Conservation (phyloP, 1,139 yeast species). For the Yamadazyma sp. region DNA sequence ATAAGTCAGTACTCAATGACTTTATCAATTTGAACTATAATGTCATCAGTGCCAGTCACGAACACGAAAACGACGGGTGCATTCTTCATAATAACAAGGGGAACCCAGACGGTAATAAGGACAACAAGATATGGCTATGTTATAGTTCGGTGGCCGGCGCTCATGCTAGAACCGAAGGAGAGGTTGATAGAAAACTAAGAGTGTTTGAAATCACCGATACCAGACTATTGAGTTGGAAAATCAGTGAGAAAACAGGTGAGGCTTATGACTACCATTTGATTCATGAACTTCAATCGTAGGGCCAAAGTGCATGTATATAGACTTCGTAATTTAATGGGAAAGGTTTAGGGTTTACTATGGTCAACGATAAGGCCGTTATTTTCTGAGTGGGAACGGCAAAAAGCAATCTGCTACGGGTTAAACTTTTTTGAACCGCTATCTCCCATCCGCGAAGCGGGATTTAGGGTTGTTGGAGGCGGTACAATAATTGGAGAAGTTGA, state of each 20-base stretch:
- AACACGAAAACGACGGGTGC: conserved; percentile 58
- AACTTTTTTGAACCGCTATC: too few relatives aligned
- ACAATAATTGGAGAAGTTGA: too few relatives aligned
- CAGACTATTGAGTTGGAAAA: conserved; percentile 41
- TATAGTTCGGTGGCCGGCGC: conserved; percentile 42
- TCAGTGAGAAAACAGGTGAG: conserved; percentile 26
- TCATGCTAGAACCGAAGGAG: conserved; percentile 30
- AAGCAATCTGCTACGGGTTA: too few relatives aligned
- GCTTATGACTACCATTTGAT: conserved; percentile 38
- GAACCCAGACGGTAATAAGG: conserved; percentile 2
- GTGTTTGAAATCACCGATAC: conserved; percentile 31
- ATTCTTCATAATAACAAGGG: conserved; percentile 23
- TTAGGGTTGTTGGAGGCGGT: too few relatives aligned
- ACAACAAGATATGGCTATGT: conserved; percentile 36
- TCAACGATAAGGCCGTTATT: background rate
- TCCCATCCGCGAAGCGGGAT: too few relatives aligned
- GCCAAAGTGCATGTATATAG: conserved; percentile 2
- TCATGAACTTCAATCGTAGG: too few relatives aligned
- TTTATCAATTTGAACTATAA: conserved; percentile 38
- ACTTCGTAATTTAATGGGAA: background rate
- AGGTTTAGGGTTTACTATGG: background rate
- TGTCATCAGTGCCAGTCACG: conserved; percentile 54
- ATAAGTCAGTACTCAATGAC: conserved; percentile 35
- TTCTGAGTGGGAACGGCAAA: too few relatives aligned
- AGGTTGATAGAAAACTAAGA: conserved; percentile 32